These are phyloP conservation scores for Silene latifolia DNA, from an alignment of 148 eudicot species.

Conservation along the genomic window DNA sequence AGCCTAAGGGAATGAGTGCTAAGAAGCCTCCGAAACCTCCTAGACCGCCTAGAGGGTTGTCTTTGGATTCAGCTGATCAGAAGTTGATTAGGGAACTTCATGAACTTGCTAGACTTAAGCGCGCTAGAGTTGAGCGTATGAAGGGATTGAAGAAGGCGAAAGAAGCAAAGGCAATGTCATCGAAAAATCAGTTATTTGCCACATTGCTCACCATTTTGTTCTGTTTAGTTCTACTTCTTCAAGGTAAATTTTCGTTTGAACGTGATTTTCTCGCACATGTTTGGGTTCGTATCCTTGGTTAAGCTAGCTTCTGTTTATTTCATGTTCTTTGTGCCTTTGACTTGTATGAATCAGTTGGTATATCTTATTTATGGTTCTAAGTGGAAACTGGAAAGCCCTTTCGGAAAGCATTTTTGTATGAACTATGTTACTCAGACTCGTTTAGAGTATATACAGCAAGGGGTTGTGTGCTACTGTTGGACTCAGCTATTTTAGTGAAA, in stretches of 20 bases:
- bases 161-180: constrained; percentile 51
- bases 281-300: not conserved
- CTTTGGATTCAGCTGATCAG: constrained; percentile 79
- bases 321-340: not conserved
- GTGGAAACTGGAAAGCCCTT: no score
- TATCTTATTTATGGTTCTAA: not conserved
- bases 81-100: constrained; percentile 77
- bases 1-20: constrained; percentile 56
- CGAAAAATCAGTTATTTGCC: constrained; percentile 57
- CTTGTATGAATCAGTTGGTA: not conserved
- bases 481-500: no score
- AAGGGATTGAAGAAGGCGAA: constrained; percentile 80
- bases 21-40: constrained; percentile 79
- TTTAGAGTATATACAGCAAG: no score
- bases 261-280: not conserved
- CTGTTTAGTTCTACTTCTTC: constrained; percentile 62
- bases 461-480: no score
- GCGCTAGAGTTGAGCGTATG: constrained; percentile 71
- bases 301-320: not conserved
- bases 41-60: constrained; percentile 70
- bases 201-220: constrained; percentile 58
- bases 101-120: constrained; percentile 66
- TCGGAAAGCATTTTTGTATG: no score
- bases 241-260: constrained; percentile 43
- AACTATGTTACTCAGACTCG: no score